Evolutionary conservation across 495 filamentous ascomycete genomes (phyloP), one percentile per base, ranked within the genome.

Genomic region (Glarea lozoyensis): DNA sequence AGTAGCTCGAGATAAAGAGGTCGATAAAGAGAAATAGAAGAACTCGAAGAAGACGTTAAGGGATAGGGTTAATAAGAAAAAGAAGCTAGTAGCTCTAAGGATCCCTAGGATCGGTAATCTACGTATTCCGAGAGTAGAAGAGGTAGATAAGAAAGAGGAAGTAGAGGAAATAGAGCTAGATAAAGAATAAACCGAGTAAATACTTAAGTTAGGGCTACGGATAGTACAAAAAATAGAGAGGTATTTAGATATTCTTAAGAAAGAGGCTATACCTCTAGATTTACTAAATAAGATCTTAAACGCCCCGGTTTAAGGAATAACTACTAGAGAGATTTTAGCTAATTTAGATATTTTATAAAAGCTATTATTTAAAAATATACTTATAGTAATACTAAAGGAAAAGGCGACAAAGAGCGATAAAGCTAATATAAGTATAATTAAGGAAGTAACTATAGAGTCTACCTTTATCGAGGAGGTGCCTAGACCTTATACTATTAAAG

Each of bases 131-230:
- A 10, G 38, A 39, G 20, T 22, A 37, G 25, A 43, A 44, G 23
- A 39, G 48, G 35, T 47, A 47, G 25, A 39, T 39, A 20, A 52
- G 48, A 40, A 52, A 47, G 12, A 30, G 9, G 21, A 25, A 43
- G 34, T 52, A 40, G 27, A 52, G 27, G 27, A 52, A 44, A 29
- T 29, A n/a, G 25, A 29, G 7, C 7, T 29, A 7, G 25, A 29
- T n/a, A 29, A 29, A 29, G 25, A 7, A n/a, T 29, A 29, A n/a
- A 29, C 25, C 7, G 25, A 29, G 25, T 7, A 7, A n/a, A 7
- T 29, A 7, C 7, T 7, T 7, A 29, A 29, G 25, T n/a, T 29
- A n/a, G 25, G 25, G 7, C 25, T n/a, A 7, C 7, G 25, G n/a
- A n/a, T 29, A n/a, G n/a, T n/a, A n/a, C 25, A n/a, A n/a, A 29